A percentile compares a stretch with the other conserved stretches of the same genome.
These are phyloP conservation scores for Paramarasmius palmivorus DNA, from an alignment of 1,284 basidiomycete species.

Conservation along the genomic window DNA sequence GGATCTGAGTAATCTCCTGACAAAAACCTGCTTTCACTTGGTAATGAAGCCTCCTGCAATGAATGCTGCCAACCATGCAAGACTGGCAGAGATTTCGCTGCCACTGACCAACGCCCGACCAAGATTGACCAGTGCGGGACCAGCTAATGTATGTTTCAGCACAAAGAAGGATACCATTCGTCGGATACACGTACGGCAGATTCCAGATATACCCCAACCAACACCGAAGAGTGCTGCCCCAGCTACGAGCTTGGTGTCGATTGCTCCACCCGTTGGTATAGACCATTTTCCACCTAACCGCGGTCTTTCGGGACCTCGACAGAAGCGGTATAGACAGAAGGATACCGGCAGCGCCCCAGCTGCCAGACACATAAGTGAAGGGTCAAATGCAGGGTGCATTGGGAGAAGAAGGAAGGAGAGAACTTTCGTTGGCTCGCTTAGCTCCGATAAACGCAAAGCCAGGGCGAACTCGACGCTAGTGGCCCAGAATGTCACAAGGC, in stretches of 20 bases:
- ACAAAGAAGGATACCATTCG: conserved; percentile 5
- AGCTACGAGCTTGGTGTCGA: conserved; percentile 50
- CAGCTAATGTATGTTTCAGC: conserved; percentile 35
- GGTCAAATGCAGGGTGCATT: conserved; percentile 48
- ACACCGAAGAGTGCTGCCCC: conserved; percentile 64
- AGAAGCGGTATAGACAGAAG: conserved; percentile 40
- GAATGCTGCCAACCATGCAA: conserved; percentile 43
- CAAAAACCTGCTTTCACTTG: neutral
- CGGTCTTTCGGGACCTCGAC: conserved; percentile 34
- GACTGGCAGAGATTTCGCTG: conserved; percentile 28
- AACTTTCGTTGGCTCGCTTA: conserved; percentile 54
- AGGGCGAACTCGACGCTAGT: conserved; percentile 56
- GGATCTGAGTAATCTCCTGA: neutral
- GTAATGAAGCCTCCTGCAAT: conserved; percentile 40
- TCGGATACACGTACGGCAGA: conserved; percentile 55
- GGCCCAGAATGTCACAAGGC: conserved; percentile 38
- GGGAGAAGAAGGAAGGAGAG: conserved; percentile 57
- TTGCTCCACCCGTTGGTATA: conserved; percentile 36
- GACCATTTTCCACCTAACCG: conserved; percentile 40
- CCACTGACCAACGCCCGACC: conserved; percentile 44
- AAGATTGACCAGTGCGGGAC: conserved; percentile 56
- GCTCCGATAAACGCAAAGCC: conserved; percentile 56
- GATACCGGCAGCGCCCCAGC: conserved; percentile 46
- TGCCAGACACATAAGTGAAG: conserved; percentile 52
- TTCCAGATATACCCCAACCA: conserved; percentile 67